Percentiles rank a stretch among this genome's conserved stretches.
These are phyloP conservation scores for Ophiostoma himal-ulmi DNA, from an alignment of 2,329 filamentous ascomycete genomes.

Conservation along the genomic window DNA sequence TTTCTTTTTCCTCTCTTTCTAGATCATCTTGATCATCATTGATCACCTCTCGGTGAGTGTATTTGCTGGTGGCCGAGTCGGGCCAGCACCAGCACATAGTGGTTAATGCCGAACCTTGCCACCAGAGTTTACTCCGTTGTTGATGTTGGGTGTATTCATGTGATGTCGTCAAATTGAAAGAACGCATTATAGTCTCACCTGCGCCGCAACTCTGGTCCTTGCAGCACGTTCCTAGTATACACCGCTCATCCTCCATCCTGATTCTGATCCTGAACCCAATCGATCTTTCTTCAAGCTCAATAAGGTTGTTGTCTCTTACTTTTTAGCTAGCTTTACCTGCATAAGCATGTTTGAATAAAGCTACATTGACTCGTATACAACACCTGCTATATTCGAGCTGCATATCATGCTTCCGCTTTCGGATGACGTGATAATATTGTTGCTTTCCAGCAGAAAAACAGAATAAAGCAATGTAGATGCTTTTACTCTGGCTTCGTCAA, in stretches of 20 bases:
- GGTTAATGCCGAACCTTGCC: neutral
- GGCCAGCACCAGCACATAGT: neutral
- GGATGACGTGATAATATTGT: neutral
- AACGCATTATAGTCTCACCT: neutral
- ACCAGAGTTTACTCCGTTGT: conserved; percentile 6
- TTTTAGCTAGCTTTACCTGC: neutral
- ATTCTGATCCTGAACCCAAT: neutral
- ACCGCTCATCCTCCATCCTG: neutral
- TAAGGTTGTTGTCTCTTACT: neutral
- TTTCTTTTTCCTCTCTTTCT: neutral
- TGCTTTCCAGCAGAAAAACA: neutral
- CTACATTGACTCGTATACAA: neutral
- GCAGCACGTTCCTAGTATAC: neutral
- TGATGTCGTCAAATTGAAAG: neutral
- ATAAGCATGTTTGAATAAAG: neutral
- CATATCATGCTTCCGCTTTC: neutral
- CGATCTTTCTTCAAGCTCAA: neutral
- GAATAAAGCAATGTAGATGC: neutral
- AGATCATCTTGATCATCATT: neutral
- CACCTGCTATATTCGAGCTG: neutral
- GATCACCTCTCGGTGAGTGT: neutral
- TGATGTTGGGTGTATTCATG: neutral
- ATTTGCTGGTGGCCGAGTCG: neutral
- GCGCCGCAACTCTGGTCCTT: neutral
- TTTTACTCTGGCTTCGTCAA: neutral